phyloP scores from a whole-genome alignment of 2,329 filamentous ascomycete genomes.

The Apiospora saccharicola region DNA sequence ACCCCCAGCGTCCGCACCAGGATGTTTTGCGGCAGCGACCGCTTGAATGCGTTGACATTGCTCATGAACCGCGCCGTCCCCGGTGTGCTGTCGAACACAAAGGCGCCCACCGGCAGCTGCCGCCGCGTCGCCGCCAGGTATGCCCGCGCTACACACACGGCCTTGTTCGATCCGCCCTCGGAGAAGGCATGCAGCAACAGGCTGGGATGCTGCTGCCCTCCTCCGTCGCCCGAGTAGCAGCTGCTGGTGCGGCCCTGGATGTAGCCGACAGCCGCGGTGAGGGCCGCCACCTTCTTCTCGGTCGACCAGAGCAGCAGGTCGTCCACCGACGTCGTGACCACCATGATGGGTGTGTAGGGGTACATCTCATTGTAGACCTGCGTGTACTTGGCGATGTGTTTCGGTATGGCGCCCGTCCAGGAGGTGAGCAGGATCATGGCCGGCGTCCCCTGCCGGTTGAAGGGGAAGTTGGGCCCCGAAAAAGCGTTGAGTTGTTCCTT shows the following conservation, averaged over 20 bases:
- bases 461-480: background rate
- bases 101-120: slow-evolving; percentile 45
- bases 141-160: slow-evolving; percentile 45
- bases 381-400: slow-evolving; percentile 56
- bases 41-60: slow-evolving; percentile 32
- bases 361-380: slow-evolving; percentile 50
- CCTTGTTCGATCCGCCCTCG: slow-evolving; percentile 54
- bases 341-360: slow-evolving; percentile 51
- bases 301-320: slow-evolving; percentile 38
- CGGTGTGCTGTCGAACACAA: slow-evolving; percentile 55
- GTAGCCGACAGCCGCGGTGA: slow-evolving; percentile 20
- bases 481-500: background rate
- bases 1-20: slow-evolving; percentile 27
- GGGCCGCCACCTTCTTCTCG: slow-evolving; percentile 22
- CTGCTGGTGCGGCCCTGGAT: slow-evolving; percentile 24
- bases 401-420: slow-evolving; percentile 55
- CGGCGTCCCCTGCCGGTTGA: background rate
- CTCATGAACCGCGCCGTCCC: slow-evolving; percentile 42
- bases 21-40: slow-evolving; percentile 29
- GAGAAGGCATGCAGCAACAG: slow-evolving; percentile 56
- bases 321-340: slow-evolving; percentile 47
- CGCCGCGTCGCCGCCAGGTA: slow-evolving; percentile 44
- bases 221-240: background rate
- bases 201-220: slow-evolving; percentile 26
- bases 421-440: slow-evolving; percentile 50